These are phyloP conservation scores for Cladosporium cucumerinum DNA, from an alignment of 2,329 filamentous ascomycete genomes.

Conservation along the genomic window DNA sequence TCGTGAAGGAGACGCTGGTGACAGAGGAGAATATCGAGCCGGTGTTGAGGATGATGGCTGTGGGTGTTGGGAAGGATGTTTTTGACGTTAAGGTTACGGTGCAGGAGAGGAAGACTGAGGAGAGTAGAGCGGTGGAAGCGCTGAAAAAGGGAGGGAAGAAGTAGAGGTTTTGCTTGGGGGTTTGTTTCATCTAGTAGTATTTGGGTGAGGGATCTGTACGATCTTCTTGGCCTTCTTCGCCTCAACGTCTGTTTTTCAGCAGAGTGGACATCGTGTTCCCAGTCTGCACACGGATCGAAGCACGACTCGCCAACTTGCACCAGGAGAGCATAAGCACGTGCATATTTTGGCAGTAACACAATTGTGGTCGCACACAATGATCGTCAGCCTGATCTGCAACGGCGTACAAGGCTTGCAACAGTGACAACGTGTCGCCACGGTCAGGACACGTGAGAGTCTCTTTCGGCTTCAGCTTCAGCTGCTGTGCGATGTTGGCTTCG, in stretches of 20 bases:
- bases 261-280: not conserved
- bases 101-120: conserved; percentile 14
- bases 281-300: not conserved
- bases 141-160: not conserved
- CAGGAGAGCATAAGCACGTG: not conserved
- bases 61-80: conserved; percentile 34
- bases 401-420: not conserved
- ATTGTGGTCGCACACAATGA: not conserved
- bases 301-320: not conserved
- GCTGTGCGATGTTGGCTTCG: not conserved
- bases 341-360: not conserved
- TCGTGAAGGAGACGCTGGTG: conserved; percentile 33
- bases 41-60: conserved; percentile 32
- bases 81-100: conserved; percentile 33
- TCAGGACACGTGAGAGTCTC: conserved; percentile 6
- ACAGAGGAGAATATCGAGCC: conserved; percentile 36
- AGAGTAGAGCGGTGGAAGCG: conserved; percentile 4
- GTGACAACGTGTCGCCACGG: conserved; percentile 1
- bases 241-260: not conserved
- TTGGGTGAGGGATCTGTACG: not conserved
- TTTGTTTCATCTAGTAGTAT: not conserved
- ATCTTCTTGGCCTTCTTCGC: not conserved
- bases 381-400: not conserved
- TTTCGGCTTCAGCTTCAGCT: not conserved
- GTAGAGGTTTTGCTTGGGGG: not conserved